Evolutionary conservation across 2,329 filamentous ascomycete species (phyloP).

Genomic region (Lasiodiplodia theobromae): DNA sequence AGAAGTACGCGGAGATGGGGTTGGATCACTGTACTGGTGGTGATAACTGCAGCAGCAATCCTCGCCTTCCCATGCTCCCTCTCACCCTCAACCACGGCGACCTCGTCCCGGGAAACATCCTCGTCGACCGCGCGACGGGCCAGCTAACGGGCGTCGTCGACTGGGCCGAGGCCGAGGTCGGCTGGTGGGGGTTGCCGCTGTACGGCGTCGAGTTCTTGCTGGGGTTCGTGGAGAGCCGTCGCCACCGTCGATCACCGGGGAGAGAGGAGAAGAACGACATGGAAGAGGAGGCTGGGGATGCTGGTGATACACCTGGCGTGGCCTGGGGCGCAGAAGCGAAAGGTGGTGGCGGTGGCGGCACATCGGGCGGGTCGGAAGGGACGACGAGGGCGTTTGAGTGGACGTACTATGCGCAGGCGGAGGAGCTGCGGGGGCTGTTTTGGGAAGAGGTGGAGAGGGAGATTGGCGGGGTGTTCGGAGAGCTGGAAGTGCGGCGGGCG

Average conservation of each 20-base stretch:
- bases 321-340: background rate
- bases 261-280: background rate
- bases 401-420: slow-evolving; percentile 55
- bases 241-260: background rate
- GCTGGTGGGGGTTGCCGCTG: slow-evolving; percentile 64
- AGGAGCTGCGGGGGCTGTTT: slow-evolving; percentile 56
- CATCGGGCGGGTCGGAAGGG: background rate
- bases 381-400: slow-evolving; percentile 30
- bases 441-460: slow-evolving; percentile 51
- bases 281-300: background rate
- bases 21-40: too few relatives aligned
- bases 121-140: slow-evolving; percentile 56
- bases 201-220: slow-evolving; percentile 69
- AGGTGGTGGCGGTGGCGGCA: too few relatives aligned
- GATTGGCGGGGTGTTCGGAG: slow-evolving; percentile 37
- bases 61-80: slow-evolving; percentile 48
- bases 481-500: slow-evolving; percentile 40
- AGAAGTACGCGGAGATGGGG: background rate
- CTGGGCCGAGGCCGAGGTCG: slow-evolving; percentile 70
- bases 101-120: slow-evolving; percentile 64
- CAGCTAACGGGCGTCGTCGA: slow-evolving; percentile 64
- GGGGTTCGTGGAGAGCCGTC: slow-evolving; percentile 50
- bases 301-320: background rate
- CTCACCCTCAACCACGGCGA: slow-evolving; percentile 69
- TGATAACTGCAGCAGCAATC: slow-evolving; percentile 43